phyloP scores from a whole-genome alignment of 257 asterid genomes.

The Fraxinus cuspidata region DNA sequence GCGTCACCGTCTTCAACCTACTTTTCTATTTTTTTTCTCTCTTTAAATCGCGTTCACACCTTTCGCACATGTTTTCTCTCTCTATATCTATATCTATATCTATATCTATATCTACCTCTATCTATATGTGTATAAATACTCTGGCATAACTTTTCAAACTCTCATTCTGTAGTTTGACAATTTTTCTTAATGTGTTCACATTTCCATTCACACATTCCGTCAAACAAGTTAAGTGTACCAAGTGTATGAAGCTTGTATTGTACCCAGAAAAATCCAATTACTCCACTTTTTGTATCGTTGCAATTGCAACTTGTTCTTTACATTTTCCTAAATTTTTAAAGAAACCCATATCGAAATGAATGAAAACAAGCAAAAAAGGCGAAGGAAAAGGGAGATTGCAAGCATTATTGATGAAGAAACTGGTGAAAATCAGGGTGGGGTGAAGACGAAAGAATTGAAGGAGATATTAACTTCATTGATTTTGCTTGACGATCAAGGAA shows the following conservation, averaged over 20 bases:
- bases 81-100: background rate
- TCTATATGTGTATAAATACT: background rate
- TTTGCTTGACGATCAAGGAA: conserved; percentile 79
- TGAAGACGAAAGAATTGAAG: conserved; percentile 70
- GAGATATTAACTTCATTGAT: conserved; percentile 75
- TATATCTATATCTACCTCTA: background rate
- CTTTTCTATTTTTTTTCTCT: background rate
- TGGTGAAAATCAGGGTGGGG: conserved; percentile 38
- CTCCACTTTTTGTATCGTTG: background rate
- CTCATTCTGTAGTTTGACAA: conserved; percentile 38
- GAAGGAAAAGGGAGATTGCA: conserved; percentile 38
- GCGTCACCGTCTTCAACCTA: too few relatives aligned
- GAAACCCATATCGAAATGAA: conserved; percentile 41
- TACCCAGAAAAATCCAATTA: conserved; percentile 15
- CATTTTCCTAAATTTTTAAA: background rate
- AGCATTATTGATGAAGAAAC: conserved; percentile 11
- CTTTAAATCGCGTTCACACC: conserved; percentile 57
- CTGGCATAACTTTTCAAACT: conserved; percentile 34
- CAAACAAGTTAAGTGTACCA: conserved; percentile 40
- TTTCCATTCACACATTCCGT: conserved; percentile 42
- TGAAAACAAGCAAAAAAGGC: conserved; percentile 45
- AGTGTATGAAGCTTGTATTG: conserved; percentile 17
- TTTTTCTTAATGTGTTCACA: conserved; percentile 45
- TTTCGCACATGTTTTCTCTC: conserved; percentile 40
- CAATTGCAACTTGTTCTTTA: background rate